Percentiles rank a stretch among this genome's conserved stretches.
Evolutionary conservation across 139 green algal genomes (phyloP).

Genomic region (Monoraphidium neglectum): DNA sequence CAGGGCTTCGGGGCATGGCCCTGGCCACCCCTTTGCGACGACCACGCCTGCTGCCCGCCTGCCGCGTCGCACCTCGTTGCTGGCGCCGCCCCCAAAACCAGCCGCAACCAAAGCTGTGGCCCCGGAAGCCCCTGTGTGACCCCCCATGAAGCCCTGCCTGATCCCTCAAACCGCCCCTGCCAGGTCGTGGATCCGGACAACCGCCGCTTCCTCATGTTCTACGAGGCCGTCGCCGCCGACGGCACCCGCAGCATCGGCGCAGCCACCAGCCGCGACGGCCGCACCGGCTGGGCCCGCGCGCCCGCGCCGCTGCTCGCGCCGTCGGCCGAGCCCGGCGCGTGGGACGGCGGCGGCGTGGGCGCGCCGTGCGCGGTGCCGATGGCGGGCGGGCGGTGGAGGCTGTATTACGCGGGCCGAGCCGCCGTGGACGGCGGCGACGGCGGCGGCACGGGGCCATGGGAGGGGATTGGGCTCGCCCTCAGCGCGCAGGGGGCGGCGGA

Average conservation of each 20-base stretch:
- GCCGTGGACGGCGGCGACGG: too few relatives aligned
- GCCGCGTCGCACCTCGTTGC: too few relatives aligned
- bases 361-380: constrained; percentile 83
- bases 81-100: too few relatives aligned
- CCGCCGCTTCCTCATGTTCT: constrained; percentile 88
- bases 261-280: constrained; percentile 74
- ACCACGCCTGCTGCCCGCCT: too few relatives aligned
- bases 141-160: too few relatives aligned
- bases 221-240: constrained; percentile 80
- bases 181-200: constrained; percentile 63
- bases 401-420: constrained; percentile 79
- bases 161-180: too few relatives aligned
- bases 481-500: constrained; percentile 8
- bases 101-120: too few relatives aligned
- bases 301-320: constrained; percentile 28
- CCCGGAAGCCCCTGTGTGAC: too few relatives aligned
- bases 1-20: too few relatives aligned
- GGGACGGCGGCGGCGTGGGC: constrained; percentile 82
- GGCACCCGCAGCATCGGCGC: constrained; percentile 72
- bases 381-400: constrained; percentile 68
- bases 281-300: constrained; percentile 57
- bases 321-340: constrained; percentile 38
- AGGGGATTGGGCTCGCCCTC: constrained; percentile 60
- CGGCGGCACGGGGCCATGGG: constrained; percentile 27
- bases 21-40: too few relatives aligned